Evolutionary conservation across 305 asterid genomes (phyloP).

Genomic region (Fraxinus dipetala): DNA sequence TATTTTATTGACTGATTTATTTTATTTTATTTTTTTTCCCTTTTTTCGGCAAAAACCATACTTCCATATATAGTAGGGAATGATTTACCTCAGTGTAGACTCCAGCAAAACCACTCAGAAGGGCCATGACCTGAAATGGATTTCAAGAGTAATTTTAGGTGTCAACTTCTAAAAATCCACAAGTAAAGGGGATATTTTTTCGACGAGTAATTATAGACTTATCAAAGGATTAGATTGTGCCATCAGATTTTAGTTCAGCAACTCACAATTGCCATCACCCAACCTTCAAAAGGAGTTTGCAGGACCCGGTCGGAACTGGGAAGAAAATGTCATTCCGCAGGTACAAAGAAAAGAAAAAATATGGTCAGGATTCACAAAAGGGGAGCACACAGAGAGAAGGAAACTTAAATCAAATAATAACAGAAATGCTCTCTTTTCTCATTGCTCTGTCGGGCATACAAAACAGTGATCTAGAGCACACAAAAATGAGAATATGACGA

Average conservation of each 20-base stretch:
- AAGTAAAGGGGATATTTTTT: constrained; percentile 10
- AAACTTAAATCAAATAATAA: background rate
- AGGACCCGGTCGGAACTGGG: constrained; percentile 87
- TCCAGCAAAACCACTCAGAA: constrained; percentile 99
- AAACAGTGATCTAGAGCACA: background rate
- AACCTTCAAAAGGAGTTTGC: constrained; percentile 92
- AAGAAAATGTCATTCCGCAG: constrained; percentile 30
- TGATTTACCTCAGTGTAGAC: constrained; percentile 90
- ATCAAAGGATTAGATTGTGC: constrained; percentile 6
- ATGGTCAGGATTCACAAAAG: constrained; percentile 19
- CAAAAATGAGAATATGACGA: background rate
- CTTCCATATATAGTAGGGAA: constrained; percentile 12
- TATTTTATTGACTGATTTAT: background rate
- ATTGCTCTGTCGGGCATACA: background rate
- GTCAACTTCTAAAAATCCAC: background rate
- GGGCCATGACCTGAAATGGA: constrained; percentile 86
- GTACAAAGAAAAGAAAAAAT: constrained; percentile 19
- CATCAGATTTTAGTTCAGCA: constrained; percentile 29
- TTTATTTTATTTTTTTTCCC: background rate
- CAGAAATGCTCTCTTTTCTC: constrained; percentile 5
- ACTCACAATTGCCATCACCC: constrained; percentile 99
- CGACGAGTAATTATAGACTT: constrained; percentile 4
- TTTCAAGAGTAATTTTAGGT: constrained; percentile 21
- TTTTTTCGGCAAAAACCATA: background rate
- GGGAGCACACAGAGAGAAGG: constrained; percentile 16